Evolutionary conservation across 352 stramenopile species (phyloP), one percentile per base, ranked within the genome.

Genomic region (Globisporangium nunn): DNA sequence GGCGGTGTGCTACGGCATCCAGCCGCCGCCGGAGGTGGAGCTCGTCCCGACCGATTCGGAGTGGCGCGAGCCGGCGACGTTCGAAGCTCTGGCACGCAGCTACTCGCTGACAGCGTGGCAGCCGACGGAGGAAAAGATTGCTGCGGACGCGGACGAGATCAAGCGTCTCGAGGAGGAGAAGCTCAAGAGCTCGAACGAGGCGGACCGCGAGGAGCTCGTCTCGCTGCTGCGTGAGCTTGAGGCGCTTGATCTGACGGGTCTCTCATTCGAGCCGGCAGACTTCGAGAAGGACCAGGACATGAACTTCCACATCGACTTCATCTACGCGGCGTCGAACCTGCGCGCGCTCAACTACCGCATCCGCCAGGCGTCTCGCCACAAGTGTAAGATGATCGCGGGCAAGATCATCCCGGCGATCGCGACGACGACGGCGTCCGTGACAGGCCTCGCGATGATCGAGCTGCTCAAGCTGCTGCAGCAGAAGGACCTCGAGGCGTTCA

Each of bases 401-500:
- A 99, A 99, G 72, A 99, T 99, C 64, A 98, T 99, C 62, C 97
- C 97, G 15, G 97, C 97, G 29, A 99, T 99, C 78, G 97, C 97
- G 15, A 99, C 97, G n/a, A 99, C 97, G 10, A 99, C 99, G 68
- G 97, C 97, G 17, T 99, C 98, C 52, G 97, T 98, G 50, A 98
- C 97, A 2, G 97, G 96, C 8, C 70, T 99, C 52, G 95, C 98
- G 66, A 97, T 99, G 66, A 61, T 94, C 4, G 77, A 95, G 64
- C 80, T 96, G 78, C 77, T 95, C 52, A 96, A 96, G 71, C 59
- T 94, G 35, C 56, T 97, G 18, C 85, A 96, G 68, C 74, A 73
- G 28, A 97, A 97, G 68, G 77, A 93, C 48, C 56, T 96, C 28
- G 84, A 85, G 10, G 85, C 85, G 17, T 96, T 92, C 59, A 96